A percentile compares a stretch with the other conserved stretches of the same genome.
phyloP scores from a whole-genome alignment of 2,329 filamentous ascomycete genomes.

The Fusarium longipes region DNA sequence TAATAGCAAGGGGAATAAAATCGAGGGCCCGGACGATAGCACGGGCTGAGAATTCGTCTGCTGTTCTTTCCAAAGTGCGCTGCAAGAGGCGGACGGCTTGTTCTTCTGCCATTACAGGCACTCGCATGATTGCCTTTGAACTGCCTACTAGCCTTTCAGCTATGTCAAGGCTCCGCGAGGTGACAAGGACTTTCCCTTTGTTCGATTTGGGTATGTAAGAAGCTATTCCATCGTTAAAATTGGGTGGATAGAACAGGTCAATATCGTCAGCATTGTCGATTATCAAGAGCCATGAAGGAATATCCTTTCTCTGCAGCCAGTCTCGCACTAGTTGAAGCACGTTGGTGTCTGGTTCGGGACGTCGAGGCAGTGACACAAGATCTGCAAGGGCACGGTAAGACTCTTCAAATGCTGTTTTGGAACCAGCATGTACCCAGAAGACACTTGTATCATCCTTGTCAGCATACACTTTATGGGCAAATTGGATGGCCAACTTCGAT shows the following conservation, averaged over 20 bases:
- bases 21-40: slow-evolving; percentile 41
- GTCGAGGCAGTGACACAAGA: slow-evolving; percentile 45
- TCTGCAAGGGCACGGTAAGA: slow-evolving; percentile 51
- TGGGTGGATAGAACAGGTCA: neutral
- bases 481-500: slow-evolving; percentile 51
- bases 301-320: slow-evolving; percentile 44
- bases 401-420: slow-evolving; percentile 50
- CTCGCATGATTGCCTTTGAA: neutral
- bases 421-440: slow-evolving; percentile 55
- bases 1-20: slow-evolving; percentile 48
- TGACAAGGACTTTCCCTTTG: slow-evolving; percentile 34
- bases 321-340: slow-evolving; percentile 49
- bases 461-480: slow-evolving; percentile 47
- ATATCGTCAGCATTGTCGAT: slow-evolving; percentile 40
- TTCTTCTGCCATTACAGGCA: slow-evolving; percentile 22
- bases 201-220: slow-evolving; percentile 27
- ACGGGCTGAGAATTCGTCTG: neutral
- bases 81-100: slow-evolving; percentile 29
- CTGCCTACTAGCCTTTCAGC: slow-evolving; percentile 19
- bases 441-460: slow-evolving; percentile 47
- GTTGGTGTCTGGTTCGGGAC: slow-evolving; percentile 47
- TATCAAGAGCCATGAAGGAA: slow-evolving; percentile 38
- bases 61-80: slow-evolving; percentile 4
- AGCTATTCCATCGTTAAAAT: neutral
- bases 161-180: slow-evolving; percentile 22